Percentiles rank a stretch among this genome's conserved stretches.
phyloP scores from a whole-genome alignment of 2,329 filamentous ascomycete genomes.

The Scedosporium dehoogii region DNA sequence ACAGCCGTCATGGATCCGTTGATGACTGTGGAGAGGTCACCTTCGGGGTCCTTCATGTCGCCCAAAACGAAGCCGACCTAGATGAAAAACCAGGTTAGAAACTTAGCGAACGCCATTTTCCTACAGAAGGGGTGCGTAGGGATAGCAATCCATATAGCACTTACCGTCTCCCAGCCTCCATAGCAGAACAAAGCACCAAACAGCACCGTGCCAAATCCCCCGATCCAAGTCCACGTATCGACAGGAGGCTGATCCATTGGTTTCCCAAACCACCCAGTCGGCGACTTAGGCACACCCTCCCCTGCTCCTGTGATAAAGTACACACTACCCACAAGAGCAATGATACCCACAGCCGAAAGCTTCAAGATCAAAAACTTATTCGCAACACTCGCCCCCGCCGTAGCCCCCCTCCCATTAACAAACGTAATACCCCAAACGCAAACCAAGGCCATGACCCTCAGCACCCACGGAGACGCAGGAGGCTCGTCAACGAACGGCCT shows the following conservation, averaged over 20 bases:
- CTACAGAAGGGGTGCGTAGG: slow-evolving; percentile 2
- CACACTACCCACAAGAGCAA: slow-evolving; percentile 12
- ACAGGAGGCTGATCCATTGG: slow-evolving; percentile 9
- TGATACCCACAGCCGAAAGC: slow-evolving; percentile 61
- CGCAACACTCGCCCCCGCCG: slow-evolving; percentile 74
- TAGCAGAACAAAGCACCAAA: slow-evolving; percentile 97
- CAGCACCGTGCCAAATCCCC: slow-evolving; percentile 47
- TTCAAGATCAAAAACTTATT: slow-evolving; percentile 96
- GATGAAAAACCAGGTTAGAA: neutral
- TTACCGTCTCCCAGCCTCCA: slow-evolving; percentile 96
- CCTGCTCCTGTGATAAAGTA: slow-evolving; percentile 21
- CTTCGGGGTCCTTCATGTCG: slow-evolving; percentile 83
- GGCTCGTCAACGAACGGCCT: slow-evolving; percentile 80
- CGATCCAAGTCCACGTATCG: slow-evolving; percentile 25
- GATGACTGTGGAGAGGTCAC: slow-evolving; percentile 87
- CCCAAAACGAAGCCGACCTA: slow-evolving; percentile 14
- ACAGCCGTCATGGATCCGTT: slow-evolving; percentile 94
- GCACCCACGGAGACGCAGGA: slow-evolving; percentile 74
- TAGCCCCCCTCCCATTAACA: slow-evolving; percentile 85
- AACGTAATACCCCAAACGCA: slow-evolving; percentile 70
- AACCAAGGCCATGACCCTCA: slow-evolving; percentile 74
- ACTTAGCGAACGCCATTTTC: too few species aligned
- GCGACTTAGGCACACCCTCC: slow-evolving; percentile 23
- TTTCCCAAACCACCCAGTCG: slow-evolving; percentile 20
- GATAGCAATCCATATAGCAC: slow-evolving; percentile 21